Evolutionary conservation across 129 eudicot species (phyloP).

Genomic region (Logfia minima): DNA sequence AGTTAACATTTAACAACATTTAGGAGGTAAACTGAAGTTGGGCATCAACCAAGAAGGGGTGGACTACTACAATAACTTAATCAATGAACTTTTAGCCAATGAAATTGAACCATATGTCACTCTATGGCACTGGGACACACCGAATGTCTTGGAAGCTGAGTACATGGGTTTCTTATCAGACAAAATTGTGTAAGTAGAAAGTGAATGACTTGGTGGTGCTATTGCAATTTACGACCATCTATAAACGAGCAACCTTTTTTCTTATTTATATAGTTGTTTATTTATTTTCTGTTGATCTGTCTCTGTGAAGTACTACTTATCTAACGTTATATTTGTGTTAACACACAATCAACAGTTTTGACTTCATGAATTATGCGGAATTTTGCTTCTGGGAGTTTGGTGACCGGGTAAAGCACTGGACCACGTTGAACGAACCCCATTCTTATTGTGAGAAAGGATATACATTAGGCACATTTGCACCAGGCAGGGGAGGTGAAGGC

Average conservation of each 20-base stretch:
- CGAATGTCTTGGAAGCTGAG: constrained; percentile 33
- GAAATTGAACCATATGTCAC: constrained; percentile 35
- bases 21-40: constrained; percentile 33
- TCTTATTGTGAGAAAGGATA: constrained; percentile 29
- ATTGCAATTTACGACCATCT: not conserved
- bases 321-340: constrained; percentile 3
- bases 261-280: not conserved
- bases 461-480: constrained; percentile 21
- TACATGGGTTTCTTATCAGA: constrained; percentile 35
- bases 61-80: constrained; percentile 38
- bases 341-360: constrained; percentile 7
- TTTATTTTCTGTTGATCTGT: not conserved
- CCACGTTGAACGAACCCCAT: constrained; percentile 33
- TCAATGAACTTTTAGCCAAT: constrained; percentile 34
- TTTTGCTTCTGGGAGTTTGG: constrained; percentile 38
- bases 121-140: constrained; percentile 40
- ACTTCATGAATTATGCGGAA: constrained; percentile 28
- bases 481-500: constrained; percentile 28
- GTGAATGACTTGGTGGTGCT: not conserved
- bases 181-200: constrained; percentile 30
- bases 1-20: not conserved
- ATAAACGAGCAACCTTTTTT: no score
- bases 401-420: constrained; percentile 41
- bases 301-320: not conserved
- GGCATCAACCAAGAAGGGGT: constrained; percentile 39